phyloP scores from a whole-genome alignment of 1,284 basidiomycete genomes.

The Tylopilus orsonianus region DNA sequence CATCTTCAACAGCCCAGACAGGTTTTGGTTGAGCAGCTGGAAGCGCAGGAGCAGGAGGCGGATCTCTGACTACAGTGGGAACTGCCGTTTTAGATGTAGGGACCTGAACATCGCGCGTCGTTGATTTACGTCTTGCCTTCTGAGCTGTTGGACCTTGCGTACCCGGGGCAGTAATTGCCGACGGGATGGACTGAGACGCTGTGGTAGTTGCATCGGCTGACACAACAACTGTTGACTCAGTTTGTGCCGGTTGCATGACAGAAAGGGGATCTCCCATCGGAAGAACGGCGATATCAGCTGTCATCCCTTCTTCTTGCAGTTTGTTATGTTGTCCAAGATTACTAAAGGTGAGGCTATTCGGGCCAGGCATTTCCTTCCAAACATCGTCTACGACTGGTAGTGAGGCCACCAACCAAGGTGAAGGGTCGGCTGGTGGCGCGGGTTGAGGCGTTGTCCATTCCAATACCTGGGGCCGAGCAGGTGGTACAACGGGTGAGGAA shows the following conservation, averaged over 20 bases:
- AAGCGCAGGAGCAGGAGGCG: conserved; percentile 26
- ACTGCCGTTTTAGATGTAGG: conserved; percentile 26
- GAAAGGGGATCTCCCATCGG: conserved; percentile 13
- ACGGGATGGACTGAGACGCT: conserved; percentile 10
- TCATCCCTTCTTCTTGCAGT: conserved; percentile 32
- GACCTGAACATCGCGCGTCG: conserved; percentile 25
- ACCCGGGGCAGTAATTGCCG: conserved; percentile 5
- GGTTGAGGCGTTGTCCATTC: conserved; percentile 37
- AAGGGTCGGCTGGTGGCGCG: conserved; percentile 36
- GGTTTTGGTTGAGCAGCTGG: conserved; percentile 42
- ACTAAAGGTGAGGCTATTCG: conserved; percentile 52
- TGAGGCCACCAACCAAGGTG: conserved; percentile 54
- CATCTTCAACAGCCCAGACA: conserved; percentile 67
- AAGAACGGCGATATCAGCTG: conserved; percentile 10
- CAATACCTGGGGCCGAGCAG: conserved; percentile 19
- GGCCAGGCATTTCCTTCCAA: conserved; percentile 46
- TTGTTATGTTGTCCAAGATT: conserved; percentile 62
- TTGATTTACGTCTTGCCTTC: conserved; percentile 35
- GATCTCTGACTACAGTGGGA: conserved; percentile 22
- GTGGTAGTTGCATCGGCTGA: conserved; percentile 9
- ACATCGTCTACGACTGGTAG: conserved; percentile 43
- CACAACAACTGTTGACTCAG: conserved; percentile 15
- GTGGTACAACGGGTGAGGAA: conserved; percentile 22
- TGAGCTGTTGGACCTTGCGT: conserved; percentile 13
- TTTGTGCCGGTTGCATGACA: conserved; percentile 14